Percentiles rank a stretch among this genome's conserved stretches.
These are phyloP conservation scores for Pichia membranifaciens DNA, from an alignment of 805 yeast genomes.

Conservation along the genomic window DNA sequence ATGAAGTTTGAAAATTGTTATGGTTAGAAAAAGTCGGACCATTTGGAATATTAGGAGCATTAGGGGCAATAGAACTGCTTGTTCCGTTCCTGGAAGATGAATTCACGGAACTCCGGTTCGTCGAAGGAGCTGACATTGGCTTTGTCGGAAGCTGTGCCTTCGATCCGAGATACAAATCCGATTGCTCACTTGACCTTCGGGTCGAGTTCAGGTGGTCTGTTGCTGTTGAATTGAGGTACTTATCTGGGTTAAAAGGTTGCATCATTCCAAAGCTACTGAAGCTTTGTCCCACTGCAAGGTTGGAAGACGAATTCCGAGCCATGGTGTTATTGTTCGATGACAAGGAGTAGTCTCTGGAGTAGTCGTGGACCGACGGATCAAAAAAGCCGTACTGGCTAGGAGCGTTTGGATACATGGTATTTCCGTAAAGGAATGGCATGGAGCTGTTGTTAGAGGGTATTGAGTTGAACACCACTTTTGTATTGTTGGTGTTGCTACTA, in stretches of 20 bases:
- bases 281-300: not conserved
- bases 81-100: not conserved
- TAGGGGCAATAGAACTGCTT: not conserved
- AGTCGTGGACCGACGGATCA: not conserved
- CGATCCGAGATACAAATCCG: constrained; percentile 41
- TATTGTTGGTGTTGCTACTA: not conserved
- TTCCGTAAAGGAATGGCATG: not conserved
- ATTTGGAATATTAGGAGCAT: not conserved
- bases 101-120: not conserved
- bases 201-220: constrained; percentile 24
- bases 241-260: constrained; percentile 26
- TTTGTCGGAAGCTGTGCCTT: constrained; percentile 2
- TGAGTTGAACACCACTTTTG: constrained; percentile 1
- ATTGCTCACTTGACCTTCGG: constrained; percentile 45
- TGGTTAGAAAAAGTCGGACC: not conserved
- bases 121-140: constrained; percentile 1
- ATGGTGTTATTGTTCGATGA: constrained; percentile 11
- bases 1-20: not conserved
- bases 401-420: not conserved
- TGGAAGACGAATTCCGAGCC: not conserved
- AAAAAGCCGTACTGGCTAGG: not conserved
- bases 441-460: not conserved
- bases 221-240: constrained; percentile 18
- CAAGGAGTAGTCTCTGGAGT: constrained; percentile 17
- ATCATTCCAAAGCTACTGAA: constrained; percentile 9